A percentile compares a stretch with the other conserved stretches of the same genome.
Evolutionary conservation across 2,329 filamentous ascomycete species (phyloP).

Genomic region (Fusarium globosum): DNA sequence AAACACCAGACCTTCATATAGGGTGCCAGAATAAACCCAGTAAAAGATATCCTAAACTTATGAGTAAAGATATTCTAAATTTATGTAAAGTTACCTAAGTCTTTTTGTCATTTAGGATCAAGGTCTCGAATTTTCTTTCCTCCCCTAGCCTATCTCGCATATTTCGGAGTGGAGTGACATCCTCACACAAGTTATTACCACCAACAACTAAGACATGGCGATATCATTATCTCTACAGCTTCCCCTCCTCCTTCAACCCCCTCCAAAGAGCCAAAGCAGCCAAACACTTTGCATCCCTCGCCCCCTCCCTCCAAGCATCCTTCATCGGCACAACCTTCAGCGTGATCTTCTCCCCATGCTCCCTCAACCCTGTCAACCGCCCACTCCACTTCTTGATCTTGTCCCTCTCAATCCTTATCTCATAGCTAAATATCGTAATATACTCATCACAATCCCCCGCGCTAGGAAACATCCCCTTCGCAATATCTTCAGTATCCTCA

Average conservation of each 20-base stretch:
- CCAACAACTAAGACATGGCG: neutral
- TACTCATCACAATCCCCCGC: slow-evolving; percentile 71
- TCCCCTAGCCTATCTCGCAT: neutral
- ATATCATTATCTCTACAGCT: slow-evolving; percentile 36
- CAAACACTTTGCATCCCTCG: slow-evolving; percentile 69
- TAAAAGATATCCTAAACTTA: too few relatives aligned
- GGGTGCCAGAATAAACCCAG: too few relatives aligned
- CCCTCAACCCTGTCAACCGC: slow-evolving; percentile 66
- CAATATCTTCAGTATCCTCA: slow-evolving; percentile 50
- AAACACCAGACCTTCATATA: too few relatives aligned
- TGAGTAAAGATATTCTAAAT: too few relatives aligned
- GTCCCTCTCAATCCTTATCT: slow-evolving; percentile 61
- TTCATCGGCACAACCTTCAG: slow-evolving; percentile 67
- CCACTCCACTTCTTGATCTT: slow-evolving; percentile 67
- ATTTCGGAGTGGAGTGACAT: neutral
- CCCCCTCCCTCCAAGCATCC: slow-evolving; percentile 68
- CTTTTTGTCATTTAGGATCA: too few relatives aligned
- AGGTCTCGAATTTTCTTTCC: too few relatives aligned
- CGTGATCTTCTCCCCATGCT: slow-evolving; percentile 71
- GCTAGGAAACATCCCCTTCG: slow-evolving; percentile 66
- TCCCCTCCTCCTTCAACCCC: slow-evolving; percentile 61
- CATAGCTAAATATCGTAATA: slow-evolving; percentile 67
- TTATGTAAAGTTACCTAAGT: too few relatives aligned
- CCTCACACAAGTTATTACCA: neutral
- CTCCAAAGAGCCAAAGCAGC: slow-evolving; percentile 69